Conservation (phyloP, 2,329 filamentous ascomycete genomes). For the Dactylellina haptotyla region DNA sequence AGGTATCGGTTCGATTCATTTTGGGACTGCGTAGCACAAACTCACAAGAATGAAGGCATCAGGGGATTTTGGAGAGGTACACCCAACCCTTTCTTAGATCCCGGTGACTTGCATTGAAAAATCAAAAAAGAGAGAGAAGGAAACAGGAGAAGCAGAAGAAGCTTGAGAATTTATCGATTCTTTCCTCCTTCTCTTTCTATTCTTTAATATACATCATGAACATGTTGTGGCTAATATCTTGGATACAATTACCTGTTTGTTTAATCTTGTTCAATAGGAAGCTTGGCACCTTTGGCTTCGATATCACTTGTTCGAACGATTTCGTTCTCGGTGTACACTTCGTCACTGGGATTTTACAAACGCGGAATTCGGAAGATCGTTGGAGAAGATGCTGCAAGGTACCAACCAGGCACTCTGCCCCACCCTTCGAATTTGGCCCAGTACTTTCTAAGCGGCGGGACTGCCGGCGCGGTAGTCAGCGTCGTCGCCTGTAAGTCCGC, state of each 20-base stretch:
- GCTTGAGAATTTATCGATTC: too few relatives aligned
- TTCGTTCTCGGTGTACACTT: conserved; percentile 80
- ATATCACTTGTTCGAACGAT: conserved; percentile 80
- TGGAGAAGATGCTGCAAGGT: conserved; percentile 43
- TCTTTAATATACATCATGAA: background rate
- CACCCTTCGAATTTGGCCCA: conserved; percentile 69
- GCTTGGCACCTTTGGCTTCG: conserved; percentile 81
- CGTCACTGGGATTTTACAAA: conserved; percentile 51
- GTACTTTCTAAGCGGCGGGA: conserved; percentile 67
- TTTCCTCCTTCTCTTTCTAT: too few relatives aligned
- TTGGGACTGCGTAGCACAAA: conserved; percentile 77
- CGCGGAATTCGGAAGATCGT: conserved; percentile 46
- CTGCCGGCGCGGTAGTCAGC: conserved; percentile 81
- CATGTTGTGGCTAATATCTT: conserved; percentile 16
- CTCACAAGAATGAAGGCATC: conserved; percentile 77
- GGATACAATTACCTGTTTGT: conserved; percentile 34
- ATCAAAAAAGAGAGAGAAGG: too few relatives aligned
- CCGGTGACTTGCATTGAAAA: background rate
- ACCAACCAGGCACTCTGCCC: conserved; percentile 65
- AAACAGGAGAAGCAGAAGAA: too few relatives aligned
- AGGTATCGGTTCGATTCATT: conserved; percentile 78
- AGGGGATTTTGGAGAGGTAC: conserved; percentile 83
- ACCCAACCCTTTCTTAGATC: background rate
- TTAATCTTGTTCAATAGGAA: conserved; percentile 65
- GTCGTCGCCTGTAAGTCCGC: conserved; percentile 74